Evolutionary conservation across 1,284 basidiomycete genomes (phyloP).

Genomic region (Gastroboletus turbinatus): DNA sequence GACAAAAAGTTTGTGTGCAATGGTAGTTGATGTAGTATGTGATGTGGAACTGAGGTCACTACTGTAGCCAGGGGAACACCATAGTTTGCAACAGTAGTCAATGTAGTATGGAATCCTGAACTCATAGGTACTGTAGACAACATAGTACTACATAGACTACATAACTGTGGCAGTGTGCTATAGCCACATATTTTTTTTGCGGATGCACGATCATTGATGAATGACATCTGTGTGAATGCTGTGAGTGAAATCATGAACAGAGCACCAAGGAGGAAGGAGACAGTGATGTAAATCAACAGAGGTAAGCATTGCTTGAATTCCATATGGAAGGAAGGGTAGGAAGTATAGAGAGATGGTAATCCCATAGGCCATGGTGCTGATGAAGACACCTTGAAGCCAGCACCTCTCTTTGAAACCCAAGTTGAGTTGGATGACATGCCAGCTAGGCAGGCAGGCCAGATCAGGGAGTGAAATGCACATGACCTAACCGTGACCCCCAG

Average conservation of each 20-base stretch:
- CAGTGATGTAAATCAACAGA: constrained; percentile 21
- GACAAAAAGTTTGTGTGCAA: no score
- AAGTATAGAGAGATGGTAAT: constrained; percentile 8
- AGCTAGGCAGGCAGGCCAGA: no score
- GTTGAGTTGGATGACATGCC: constrained; percentile 18
- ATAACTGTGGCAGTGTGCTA: no score
- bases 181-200: no score
- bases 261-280: constrained; percentile 28
- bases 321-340: constrained; percentile 7
- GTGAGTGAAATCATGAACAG: constrained; percentile 20
- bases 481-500: no score
- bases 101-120: no score
- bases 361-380: constrained; percentile 17
- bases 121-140: no score
- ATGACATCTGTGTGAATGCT: constrained; percentile 30
- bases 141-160: no score
- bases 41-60: no score
- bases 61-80: no score
- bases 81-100: no score
- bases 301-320: constrained; percentile 2
- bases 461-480: background rate
- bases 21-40: no score
- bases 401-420: constrained; percentile 14
- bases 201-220: constrained; percentile 35
- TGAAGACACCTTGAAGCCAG: constrained; percentile 21